Conservation (phyloP, 345 rosid genomes). For the Physaria fendleri region DNA sequence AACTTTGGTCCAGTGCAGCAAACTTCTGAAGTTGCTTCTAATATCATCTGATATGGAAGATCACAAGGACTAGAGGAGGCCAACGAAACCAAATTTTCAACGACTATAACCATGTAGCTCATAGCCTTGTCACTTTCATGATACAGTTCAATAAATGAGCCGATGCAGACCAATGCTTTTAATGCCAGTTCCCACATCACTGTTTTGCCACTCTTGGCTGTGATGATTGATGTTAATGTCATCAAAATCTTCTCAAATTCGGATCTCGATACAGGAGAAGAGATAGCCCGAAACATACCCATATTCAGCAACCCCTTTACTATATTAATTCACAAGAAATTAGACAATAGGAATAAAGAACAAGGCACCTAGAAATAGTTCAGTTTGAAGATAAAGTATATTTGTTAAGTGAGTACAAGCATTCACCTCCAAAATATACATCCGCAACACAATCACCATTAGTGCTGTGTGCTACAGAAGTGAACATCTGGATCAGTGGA, state of each 20-base stretch:
- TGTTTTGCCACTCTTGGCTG: slow-evolving; percentile 35
- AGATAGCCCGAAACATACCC: slow-evolving; percentile 52
- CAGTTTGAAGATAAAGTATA: not conserved
- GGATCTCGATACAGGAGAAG: slow-evolving; percentile 40
- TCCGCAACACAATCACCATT: slow-evolving; percentile 29
- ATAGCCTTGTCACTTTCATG: slow-evolving; percentile 46
- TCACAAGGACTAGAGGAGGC: slow-evolving; percentile 38
- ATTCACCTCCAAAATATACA: slow-evolving; percentile 65
- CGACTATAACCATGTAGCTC: slow-evolving; percentile 54
- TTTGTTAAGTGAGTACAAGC: slow-evolving; percentile 22
- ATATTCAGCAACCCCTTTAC: slow-evolving; percentile 80
- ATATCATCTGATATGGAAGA: slow-evolving; percentile 47
- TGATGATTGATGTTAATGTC: slow-evolving; percentile 47
- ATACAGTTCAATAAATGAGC: slow-evolving; percentile 48
- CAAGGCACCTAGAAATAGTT: not conserved
- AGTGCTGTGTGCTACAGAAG: slow-evolving; percentile 28
- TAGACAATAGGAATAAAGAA: not conserved
- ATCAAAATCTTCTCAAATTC: slow-evolving; percentile 60
- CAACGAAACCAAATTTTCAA: slow-evolving; percentile 47
- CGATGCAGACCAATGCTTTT: slow-evolving; percentile 65
- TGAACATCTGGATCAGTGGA: slow-evolving; percentile 43
- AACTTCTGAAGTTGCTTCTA: slow-evolving; percentile 59
- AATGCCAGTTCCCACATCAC: slow-evolving; percentile 58
- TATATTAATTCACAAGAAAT: slow-evolving; percentile 27
- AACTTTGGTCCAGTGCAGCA: slow-evolving; percentile 47